phyloP scores from a whole-genome alignment of 1,139 yeast species.

The Yamadazyma triangularis region DNA sequence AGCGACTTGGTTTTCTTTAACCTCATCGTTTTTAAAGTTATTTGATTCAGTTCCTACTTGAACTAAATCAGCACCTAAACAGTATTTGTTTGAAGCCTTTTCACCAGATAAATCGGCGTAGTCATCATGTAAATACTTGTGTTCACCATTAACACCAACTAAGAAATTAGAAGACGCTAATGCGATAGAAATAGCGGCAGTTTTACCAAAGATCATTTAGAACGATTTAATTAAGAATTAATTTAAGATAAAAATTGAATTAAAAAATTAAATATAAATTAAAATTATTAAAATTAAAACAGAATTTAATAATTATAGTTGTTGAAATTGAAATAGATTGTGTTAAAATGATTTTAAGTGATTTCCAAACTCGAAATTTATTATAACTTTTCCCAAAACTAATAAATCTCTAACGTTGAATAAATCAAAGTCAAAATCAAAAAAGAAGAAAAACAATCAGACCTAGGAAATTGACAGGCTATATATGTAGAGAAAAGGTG shows the following conservation, averaged over 20 bases:
- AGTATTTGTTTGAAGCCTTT: not conserved
- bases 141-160: constrained; percentile 10
- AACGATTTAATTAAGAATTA: too few species aligned
- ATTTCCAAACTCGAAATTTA: constrained; percentile 3
- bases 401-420: constrained; percentile 4
- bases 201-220: constrained; percentile 15
- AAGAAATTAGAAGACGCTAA: constrained; percentile 14
- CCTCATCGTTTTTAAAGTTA: not conserved
- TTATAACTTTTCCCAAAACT: constrained; percentile 13
- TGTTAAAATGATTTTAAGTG: too few species aligned
- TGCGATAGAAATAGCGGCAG: constrained; percentile 14
- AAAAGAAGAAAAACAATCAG: not conserved
- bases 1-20: not conserved
- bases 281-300: constrained; percentile 4
- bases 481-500: too few species aligned
- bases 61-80: not conserved
- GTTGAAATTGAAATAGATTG: too few species aligned
- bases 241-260: too few species aligned
- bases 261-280: too few species aligned
- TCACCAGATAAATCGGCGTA: constrained; percentile 7
- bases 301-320: constrained; percentile 4
- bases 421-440: not conserved
- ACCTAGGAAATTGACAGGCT: not conserved
- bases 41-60: constrained; percentile 3
- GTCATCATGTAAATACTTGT: constrained; percentile 1